Evolutionary conservation across 116 monocot genomes (phyloP), one percentile per base, ranked within the genome.

Genomic region (Iris pallida): DNA sequence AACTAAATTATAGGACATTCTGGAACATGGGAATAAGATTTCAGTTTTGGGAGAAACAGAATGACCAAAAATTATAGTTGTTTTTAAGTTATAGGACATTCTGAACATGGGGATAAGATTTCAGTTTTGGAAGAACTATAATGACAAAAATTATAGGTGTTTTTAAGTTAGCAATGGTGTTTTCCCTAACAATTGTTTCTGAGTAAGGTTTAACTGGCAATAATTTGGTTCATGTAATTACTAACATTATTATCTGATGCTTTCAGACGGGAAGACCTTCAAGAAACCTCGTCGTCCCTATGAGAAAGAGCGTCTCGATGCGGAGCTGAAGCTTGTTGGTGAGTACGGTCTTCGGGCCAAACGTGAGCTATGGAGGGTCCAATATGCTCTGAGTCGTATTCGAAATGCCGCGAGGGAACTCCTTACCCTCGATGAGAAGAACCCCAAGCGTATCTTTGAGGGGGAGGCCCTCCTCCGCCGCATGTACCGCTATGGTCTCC

Each of bases 291-390:
- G 84, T 14, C 79, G 84, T 55, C 84, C 84, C 0, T 84, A 84
- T 46, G 84, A 84, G 84, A 84, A 84, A 70, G 84, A 84, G 65
- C 79, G 84, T n/a, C 73, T 80, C 14, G 84, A 80, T 47, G 72
- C 84, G 0, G 84, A 84, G 65, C 69, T 84, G 65, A 84, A 84
- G 69, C 80, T 85, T n/a, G 81, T 81, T 0, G 85, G 85, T 3
- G 85, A 85, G 75, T 85, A 85, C 48, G 85, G 85, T 11, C 72
- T 85, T 7, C 61, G 85, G 18, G 65, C 61, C 74, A 85, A 85
- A 71, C 44, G 85, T 6, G 85, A 85, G 68, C 59, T 85, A 7
- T 85, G 81, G 85, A 70, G 85, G 30, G 85, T 85, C 15, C 85
- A 85, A 64, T 85, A 81, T 44, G 81, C 70, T 7, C 68, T 85